Percentiles rank a stretch among this genome's conserved stretches.
Evolutionary conservation across 306 rosid genomes (phyloP).

Genomic region (Citrullus colocynthis): DNA sequence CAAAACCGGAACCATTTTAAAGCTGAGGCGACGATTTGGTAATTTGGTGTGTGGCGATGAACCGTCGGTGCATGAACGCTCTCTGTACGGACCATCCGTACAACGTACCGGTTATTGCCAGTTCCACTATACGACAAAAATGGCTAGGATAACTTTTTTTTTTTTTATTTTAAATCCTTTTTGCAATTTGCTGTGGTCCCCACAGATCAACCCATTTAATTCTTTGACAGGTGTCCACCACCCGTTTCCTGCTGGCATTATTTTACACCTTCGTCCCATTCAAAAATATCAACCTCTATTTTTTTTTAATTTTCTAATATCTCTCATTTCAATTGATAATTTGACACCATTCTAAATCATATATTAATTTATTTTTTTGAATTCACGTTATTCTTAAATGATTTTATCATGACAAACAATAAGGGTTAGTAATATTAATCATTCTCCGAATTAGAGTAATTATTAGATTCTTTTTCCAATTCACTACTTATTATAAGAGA

Average conservation of each 20-base stretch:
- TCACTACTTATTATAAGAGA: no score
- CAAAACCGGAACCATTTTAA: neutral
- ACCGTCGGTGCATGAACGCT: neutral
- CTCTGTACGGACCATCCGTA: neutral
- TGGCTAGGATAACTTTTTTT: neutral
- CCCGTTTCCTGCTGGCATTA: constrained; percentile 6
- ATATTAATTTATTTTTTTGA: no score
- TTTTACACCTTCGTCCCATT: constrained; percentile 12
- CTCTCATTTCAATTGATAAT: no score
- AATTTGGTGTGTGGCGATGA: neutral
- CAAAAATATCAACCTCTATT: no score
- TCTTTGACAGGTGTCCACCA: neutral
- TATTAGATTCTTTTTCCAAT: no score
- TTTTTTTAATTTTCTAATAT: no score
- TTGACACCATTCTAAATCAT: no score
- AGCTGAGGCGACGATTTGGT: neutral
- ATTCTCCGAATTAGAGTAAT: no score
- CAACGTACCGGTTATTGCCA: neutral
- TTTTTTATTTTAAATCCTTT: neutral
- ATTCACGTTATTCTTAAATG: no score
- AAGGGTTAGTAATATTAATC: no score
- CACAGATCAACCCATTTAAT: neutral
- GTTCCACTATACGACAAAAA: constrained; percentile 1
- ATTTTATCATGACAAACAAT: no score
- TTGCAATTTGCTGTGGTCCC: neutral